Percentiles rank a stretch among this genome's conserved stretches.
These are phyloP conservation scores for Musa acuminata DNA, from an alignment of 176 grass and related monocot genomes.

Conservation along the genomic window DNA sequence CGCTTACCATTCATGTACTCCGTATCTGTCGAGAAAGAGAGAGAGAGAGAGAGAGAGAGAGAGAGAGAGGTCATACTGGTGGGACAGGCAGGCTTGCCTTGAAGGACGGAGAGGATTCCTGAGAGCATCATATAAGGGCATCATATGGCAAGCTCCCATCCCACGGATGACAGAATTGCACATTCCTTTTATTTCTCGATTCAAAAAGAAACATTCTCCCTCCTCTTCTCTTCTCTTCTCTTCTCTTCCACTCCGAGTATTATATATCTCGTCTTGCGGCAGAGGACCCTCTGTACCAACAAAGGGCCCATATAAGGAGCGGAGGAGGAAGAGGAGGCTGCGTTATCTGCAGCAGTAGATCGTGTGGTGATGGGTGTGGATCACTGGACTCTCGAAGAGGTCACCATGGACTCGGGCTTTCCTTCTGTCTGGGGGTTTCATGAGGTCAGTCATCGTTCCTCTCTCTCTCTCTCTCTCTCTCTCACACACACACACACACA, in stretches of 20 bases:
- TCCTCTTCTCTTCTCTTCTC: background rate
- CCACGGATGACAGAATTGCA: background rate
- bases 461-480: background rate
- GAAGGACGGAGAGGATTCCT: background rate
- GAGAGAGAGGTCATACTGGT: background rate
- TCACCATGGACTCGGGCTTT: background rate
- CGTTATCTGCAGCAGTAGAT: background rate
- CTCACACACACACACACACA: background rate
- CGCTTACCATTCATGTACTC: no score
- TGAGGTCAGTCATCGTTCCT: background rate
- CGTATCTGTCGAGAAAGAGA: no score
- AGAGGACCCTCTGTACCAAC: no score
- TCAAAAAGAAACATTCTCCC: background rate
- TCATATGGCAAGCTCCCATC: background rate
- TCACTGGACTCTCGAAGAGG: constrained; percentile 1
- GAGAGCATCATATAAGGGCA: background rate
- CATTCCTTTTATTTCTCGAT: background rate
- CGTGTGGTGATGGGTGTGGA: constrained; percentile 2
- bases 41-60: background rate
- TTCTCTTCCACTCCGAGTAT: no score
- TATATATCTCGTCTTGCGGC: background rate
- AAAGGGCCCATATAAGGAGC: background rate
- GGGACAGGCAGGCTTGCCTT: background rate
- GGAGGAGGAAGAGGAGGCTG: background rate
- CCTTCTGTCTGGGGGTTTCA: constrained; percentile 1